Percentiles rank a stretch among this genome's conserved stretches.
phyloP scores from a whole-genome alignment of 768 basidiomycete species.

The Rhodocollybia butyracea region DNA sequence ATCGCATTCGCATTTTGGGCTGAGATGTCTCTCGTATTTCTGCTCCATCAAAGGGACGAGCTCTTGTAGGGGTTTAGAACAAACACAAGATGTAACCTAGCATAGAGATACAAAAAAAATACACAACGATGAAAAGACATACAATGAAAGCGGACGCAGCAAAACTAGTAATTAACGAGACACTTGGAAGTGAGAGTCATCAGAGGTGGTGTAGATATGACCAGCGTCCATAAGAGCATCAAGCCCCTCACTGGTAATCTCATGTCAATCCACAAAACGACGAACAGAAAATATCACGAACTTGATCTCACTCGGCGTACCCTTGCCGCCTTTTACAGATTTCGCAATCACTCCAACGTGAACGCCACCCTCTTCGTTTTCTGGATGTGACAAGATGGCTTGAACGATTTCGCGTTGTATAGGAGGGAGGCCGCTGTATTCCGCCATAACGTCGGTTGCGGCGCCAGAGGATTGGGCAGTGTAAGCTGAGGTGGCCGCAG shows the following conservation, averaged over 20 bases:
- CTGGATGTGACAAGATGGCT: conserved; percentile 51
- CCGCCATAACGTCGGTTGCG: conserved; percentile 28
- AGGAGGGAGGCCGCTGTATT: conserved; percentile 53
- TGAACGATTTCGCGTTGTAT: conserved; percentile 63
- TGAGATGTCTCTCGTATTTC: too few relatives aligned
- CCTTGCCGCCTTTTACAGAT: conserved; percentile 43
- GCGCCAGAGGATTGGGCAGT: conserved; percentile 27
- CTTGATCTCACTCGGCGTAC: conserved; percentile 57
- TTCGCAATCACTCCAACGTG: conserved; percentile 73
- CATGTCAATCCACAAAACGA: not conserved
- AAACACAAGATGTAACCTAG: not conserved
- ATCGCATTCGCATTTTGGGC: too few relatives aligned
- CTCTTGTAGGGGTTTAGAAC: too few relatives aligned
- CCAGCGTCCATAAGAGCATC: conserved; percentile 81
- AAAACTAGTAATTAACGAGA: too few relatives aligned
- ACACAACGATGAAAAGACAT: not conserved
- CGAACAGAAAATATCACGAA: conserved; percentile 22
- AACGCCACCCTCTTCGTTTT: conserved; percentile 57
- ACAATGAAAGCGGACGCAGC: too few relatives aligned
- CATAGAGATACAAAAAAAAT: not conserved
- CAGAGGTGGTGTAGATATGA: conserved; percentile 72
- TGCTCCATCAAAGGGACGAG: too few relatives aligned
- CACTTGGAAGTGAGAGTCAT: conserved; percentile 75
- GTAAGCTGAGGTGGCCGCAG: conserved; percentile 35
- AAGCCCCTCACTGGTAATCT: conserved; percentile 54